Evolutionary conservation across 1,284 basidiomycete genomes (phyloP).

Genomic region (Anthracocystis setariae): DNA sequence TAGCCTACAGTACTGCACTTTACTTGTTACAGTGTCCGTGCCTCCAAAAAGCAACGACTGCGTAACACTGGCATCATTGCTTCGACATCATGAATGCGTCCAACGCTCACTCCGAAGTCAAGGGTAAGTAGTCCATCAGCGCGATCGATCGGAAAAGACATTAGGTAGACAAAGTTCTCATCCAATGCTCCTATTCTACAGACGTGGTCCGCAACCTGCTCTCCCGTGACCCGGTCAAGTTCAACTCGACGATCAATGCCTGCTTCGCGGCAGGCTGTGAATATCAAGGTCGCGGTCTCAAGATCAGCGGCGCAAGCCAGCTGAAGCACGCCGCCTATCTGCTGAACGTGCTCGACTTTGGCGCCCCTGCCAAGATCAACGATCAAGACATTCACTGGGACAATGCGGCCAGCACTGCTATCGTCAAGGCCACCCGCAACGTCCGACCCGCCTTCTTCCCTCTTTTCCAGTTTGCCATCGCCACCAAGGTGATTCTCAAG

Average conservation of each 20-base stretch:
- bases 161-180: not conserved
- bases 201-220: conserved; percentile 44
- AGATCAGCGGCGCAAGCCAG: conserved; percentile 47
- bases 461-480: conserved; percentile 47
- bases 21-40: too few relatives aligned
- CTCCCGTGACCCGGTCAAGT: conserved; percentile 42
- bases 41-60: not conserved
- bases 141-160: not conserved
- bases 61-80: not conserved
- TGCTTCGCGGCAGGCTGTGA: conserved; percentile 39
- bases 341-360: conserved; percentile 45
- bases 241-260: conserved; percentile 55
- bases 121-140: conserved; percentile 14
- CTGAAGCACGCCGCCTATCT: conserved; percentile 50
- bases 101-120: conserved; percentile 26
- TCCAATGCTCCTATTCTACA: conserved; percentile 2
- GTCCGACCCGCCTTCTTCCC: conserved; percentile 49
- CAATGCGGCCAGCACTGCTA: conserved; percentile 25
- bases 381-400: conserved; percentile 48
- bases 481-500: conserved; percentile 31
- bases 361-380: conserved; percentile 33
- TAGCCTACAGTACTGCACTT: too few relatives aligned
- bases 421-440: conserved; percentile 39
- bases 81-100: conserved; percentile 28
- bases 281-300: conserved; percentile 50